These are phyloP conservation scores for Rubia yunnanensis DNA, from an alignment of 257 asterid species.

Conservation along the genomic window DNA sequence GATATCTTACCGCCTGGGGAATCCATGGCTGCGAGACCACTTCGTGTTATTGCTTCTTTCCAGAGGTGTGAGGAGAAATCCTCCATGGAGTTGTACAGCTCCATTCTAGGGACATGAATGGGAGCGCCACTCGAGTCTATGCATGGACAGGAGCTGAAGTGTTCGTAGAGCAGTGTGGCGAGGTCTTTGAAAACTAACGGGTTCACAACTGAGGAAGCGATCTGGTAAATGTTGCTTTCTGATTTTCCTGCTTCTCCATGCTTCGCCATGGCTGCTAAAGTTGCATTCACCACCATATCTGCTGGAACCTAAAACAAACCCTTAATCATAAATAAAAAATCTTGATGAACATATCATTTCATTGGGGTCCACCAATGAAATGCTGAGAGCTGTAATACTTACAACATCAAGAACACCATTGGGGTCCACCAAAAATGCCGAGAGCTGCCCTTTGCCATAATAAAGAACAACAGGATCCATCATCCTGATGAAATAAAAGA, in stretches of 20 bases:
- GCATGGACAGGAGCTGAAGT: constrained; percentile 61
- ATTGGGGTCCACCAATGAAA: too few relatives aligned
- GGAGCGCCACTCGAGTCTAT: constrained; percentile 63
- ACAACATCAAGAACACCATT: constrained; percentile 93
- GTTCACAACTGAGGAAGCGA: constrained; percentile 84
- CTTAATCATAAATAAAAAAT: neutral
- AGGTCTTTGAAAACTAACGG: constrained; percentile 71
- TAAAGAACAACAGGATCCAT: constrained; percentile 90
- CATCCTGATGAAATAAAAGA: constrained; percentile 47
- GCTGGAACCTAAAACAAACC: constrained; percentile 69
- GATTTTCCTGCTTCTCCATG: constrained; percentile 61
- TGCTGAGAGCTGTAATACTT: constrained; percentile 21
- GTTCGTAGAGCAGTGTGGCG: constrained; percentile 53
- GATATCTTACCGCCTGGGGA: constrained; percentile 47
- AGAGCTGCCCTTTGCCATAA: constrained; percentile 87
- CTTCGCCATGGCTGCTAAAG: constrained; percentile 93
- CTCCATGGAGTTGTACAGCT: constrained; percentile 78
- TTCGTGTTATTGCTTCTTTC: constrained; percentile 52
- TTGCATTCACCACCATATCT: constrained; percentile 94
- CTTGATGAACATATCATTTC: neutral
- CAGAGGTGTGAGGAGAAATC: constrained; percentile 74
- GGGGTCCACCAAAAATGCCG: constrained; percentile 90
- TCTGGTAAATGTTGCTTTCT: constrained; percentile 41
- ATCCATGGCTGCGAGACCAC: constrained; percentile 41
- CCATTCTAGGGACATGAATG: constrained; percentile 61